Conservation (phyloP, 2,329 filamentous ascomycete species). For the Epichloe hybrida region DNA sequence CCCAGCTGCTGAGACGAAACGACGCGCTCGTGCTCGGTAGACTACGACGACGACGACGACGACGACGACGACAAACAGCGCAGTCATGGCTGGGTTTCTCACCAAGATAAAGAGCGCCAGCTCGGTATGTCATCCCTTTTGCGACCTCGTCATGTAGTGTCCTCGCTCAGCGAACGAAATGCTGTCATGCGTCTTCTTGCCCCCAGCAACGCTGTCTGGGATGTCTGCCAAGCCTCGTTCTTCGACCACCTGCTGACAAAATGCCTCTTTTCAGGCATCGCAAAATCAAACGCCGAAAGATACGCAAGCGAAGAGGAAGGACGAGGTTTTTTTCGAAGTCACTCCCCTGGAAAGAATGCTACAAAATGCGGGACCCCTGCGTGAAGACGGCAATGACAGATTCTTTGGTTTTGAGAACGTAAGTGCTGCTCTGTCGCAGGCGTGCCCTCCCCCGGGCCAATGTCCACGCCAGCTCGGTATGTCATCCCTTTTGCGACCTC, state of each 20-base stretch:
- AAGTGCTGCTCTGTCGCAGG: constrained; percentile 25
- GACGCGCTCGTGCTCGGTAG: constrained; percentile 1
- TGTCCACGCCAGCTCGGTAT: constrained; percentile 38
- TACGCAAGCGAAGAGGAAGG: constrained; percentile 38
- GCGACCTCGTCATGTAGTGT: not conserved
- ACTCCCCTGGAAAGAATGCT: constrained; percentile 64
- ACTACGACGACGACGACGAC: not conserved
- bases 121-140: constrained; percentile 31
- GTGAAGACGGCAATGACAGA: constrained; percentile 85
- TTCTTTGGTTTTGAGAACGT: constrained; percentile 99
- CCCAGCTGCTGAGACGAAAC: constrained; percentile 7
- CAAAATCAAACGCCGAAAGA: constrained; percentile 31
- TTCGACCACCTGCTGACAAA: constrained; percentile 18
- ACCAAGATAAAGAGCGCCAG: constrained; percentile 43
- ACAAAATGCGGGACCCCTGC: constrained; percentile 64
- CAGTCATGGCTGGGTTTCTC: constrained; percentile 42
- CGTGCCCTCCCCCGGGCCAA: too few relatives aligned
- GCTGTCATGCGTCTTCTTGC: not conserved
- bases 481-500: constrained; percentile 15
- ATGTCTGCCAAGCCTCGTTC: constrained; percentile 7
- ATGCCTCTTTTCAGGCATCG: constrained; percentile 25
- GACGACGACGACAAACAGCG: not conserved
- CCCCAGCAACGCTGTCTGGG: not conserved
- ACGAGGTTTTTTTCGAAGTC: constrained; percentile 42
- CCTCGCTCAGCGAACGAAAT: not conserved